Conservation (phyloP, 2,329 filamentous ascomycete genomes). For the Fusarium azukiicola region DNA sequence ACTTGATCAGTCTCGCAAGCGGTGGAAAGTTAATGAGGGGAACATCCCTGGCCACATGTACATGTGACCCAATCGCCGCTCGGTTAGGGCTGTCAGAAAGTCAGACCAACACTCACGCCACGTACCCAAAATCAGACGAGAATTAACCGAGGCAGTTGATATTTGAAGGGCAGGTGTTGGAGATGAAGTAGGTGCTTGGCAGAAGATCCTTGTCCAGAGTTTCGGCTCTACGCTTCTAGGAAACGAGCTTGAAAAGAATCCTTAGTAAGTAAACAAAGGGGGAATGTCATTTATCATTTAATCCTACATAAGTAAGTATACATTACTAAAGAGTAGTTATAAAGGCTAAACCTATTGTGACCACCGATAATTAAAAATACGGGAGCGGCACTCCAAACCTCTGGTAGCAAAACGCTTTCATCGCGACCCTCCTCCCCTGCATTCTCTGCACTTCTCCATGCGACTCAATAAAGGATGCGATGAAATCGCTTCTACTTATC, state of each 20-base stretch:
- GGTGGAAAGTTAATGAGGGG: constrained; percentile 13
- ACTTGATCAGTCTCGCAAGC: background rate
- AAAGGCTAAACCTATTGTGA: background rate
- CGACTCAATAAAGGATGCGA: constrained; percentile 31
- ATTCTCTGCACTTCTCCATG: constrained; percentile 28
- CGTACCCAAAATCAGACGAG: constrained; percentile 5
- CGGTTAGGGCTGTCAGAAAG: constrained; percentile 14
- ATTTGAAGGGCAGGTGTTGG: background rate
- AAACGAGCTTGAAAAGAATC: background rate
- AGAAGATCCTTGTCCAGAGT: background rate
- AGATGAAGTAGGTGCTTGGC: background rate
- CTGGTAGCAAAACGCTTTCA: constrained; percentile 34
- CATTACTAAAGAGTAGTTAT: background rate
- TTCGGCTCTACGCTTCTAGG: background rate
- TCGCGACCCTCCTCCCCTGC: constrained; percentile 33
- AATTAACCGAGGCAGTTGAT: background rate
- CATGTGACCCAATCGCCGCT: constrained; percentile 21
- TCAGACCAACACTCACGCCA: constrained; percentile 18
- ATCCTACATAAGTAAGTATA: background rate
- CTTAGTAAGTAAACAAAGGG: background rate
- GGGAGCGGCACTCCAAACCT: constrained; percentile 28
- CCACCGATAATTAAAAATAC: background rate
- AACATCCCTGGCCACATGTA: constrained; percentile 10
- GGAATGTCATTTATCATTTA: background rate
- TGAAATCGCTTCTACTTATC: constrained; percentile 33